These are phyloP conservation scores for Dendrobium catenatum DNA, from an alignment of 106 monocot genomes.

Conservation along the genomic window DNA sequence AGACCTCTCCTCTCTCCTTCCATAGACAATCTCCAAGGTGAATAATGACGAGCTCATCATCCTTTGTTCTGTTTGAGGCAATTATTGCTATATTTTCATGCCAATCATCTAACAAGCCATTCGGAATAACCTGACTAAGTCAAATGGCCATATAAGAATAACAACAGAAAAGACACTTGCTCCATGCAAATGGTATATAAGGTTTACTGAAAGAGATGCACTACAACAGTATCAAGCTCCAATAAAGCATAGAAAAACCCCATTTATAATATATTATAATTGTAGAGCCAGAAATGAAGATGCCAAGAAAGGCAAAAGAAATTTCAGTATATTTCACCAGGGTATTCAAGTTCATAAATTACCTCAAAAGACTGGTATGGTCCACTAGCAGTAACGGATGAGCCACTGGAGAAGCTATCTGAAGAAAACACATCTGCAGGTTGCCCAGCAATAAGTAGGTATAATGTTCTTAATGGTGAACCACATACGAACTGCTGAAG, in stretches of 20 bases:
- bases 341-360: slow-evolving; percentile 12
- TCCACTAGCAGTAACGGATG: slow-evolving; percentile 23
- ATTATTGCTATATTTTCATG: slow-evolving; percentile 93
- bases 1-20: slow-evolving; percentile 91
- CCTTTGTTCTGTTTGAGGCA: slow-evolving; percentile 87
- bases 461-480: slow-evolving; percentile 87
- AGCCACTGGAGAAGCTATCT: slow-evolving; percentile 17
- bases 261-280: not conserved
- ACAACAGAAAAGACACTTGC: not conserved
- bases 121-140: slow-evolving; percentile 30
- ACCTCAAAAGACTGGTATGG: slow-evolving; percentile 50
- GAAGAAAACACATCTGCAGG: slow-evolving; percentile 91
- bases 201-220: slow-evolving; percentile 2
- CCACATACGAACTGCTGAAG: slow-evolving; percentile 69
- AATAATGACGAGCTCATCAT: slow-evolving; percentile 87
- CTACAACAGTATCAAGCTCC: not conserved
- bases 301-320: not conserved
- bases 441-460: slow-evolving; percentile 93
- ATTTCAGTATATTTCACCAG: not conserved
- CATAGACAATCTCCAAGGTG: slow-evolving; percentile 94
- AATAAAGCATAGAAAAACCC: not conserved
- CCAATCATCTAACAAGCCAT: slow-evolving; percentile 88
- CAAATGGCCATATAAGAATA: not conserved
- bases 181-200: not conserved
- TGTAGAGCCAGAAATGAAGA: not conserved